Evolutionary conservation across 75 land plant genomes (phyloP).

Genomic region (Azolla pinnata): DNA sequence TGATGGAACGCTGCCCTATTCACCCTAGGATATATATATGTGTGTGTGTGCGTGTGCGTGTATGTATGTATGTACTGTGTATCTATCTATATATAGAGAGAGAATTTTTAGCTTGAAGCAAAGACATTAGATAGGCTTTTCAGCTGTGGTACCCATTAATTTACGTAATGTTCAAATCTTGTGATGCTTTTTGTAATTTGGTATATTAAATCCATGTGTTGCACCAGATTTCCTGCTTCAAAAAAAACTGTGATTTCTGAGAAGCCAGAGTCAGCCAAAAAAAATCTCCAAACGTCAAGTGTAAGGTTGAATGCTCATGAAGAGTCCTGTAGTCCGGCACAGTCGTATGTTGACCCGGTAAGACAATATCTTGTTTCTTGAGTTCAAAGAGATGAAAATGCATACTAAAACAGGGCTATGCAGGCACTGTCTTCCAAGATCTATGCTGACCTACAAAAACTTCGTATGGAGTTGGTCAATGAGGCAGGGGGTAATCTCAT

Average conservation of each 20-base stretch:
- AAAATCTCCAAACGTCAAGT: constrained; percentile 12
- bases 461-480: constrained; percentile 54
- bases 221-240: constrained; percentile 53
- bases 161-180: too few species aligned
- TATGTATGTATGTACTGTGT: too few species aligned
- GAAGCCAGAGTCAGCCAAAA: constrained; percentile 14
- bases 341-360: constrained; percentile 24
- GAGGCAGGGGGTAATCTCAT: constrained; percentile 65
- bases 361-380: constrained; percentile 1
- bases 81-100: too few species aligned
- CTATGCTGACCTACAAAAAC: constrained; percentile 51
- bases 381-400: neutral
- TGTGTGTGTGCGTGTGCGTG: too few species aligned
- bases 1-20: too few species aligned
- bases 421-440: constrained; percentile 60
- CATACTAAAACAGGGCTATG: neutral
- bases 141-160: too few species aligned
- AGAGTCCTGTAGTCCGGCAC: constrained; percentile 6
- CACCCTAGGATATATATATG: too few species aligned
- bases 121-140: too few species aligned
- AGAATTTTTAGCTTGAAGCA: too few species aligned
- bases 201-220: too few species aligned
- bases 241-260: constrained; percentile 33
- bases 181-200: too few species aligned
- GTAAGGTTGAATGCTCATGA: constrained; percentile 8